Evolutionary conservation across 2,329 filamentous ascomycete species (phyloP).

Genomic region (Talaromyces sp.): DNA sequence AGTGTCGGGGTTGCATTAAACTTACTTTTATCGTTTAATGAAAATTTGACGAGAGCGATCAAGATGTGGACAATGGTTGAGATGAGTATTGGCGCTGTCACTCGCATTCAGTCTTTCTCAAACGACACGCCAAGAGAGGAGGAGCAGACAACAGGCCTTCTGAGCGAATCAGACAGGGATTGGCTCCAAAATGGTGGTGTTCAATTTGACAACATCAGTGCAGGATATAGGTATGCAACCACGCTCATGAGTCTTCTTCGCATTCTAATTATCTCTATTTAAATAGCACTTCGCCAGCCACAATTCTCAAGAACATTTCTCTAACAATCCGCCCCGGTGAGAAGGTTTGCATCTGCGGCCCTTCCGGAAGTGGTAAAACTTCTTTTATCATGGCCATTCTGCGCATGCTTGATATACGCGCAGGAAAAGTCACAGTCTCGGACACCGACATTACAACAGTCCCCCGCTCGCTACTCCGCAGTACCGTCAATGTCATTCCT

Average conservation of each 20-base stretch:
- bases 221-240: conserved; percentile 35
- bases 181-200: conserved; percentile 42
- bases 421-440: conserved; percentile 39
- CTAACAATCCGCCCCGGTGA: conserved; percentile 39
- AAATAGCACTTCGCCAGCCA: background rate
- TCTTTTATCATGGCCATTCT: conserved; percentile 38
- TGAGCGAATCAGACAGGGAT: conserved; percentile 6
- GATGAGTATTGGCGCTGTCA: conserved; percentile 53
- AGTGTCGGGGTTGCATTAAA: conserved; percentile 50
- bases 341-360: conserved; percentile 38
- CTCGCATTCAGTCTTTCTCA: conserved; percentile 51
- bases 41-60: conserved; percentile 45
- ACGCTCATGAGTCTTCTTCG: background rate
- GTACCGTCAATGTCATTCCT: conserved; percentile 36
- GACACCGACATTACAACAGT: conserved; percentile 35
- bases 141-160: background rate
- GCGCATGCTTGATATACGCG: conserved; percentile 36
- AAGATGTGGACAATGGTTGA: conserved; percentile 54
- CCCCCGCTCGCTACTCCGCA: conserved; percentile 33
- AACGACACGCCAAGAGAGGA: conserved; percentile 39
- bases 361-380: conserved; percentile 33
- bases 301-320: conserved; percentile 43
- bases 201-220: conserved; percentile 39
- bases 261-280: background rate
- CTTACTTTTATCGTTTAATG: conserved; percentile 51